Base-by-base conservation (phyloP, 768 basidiomycete genomes). In the Pleurotus tuber-regium region DNA sequence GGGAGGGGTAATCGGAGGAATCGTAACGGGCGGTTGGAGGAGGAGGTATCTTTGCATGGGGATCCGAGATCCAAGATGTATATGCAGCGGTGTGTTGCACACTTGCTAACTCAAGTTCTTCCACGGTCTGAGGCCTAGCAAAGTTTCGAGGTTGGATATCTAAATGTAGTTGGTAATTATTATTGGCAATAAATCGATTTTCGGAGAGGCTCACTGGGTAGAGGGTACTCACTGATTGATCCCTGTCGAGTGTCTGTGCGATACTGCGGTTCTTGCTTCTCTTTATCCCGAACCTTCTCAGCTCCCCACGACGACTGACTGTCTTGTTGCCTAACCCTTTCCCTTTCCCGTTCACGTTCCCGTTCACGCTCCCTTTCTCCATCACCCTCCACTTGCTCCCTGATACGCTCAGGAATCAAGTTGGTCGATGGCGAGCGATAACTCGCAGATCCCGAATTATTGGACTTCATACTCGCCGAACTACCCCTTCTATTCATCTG, bases 381-480 rank as follows among this genome's bases (percentile, higher is more conserved):
- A 12, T 43, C 58, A 48, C 38, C 55, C 61, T 21, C 54, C 49
- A 36, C 50, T 54, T 33, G 60, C 66, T 52, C 69, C 65, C 10
- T 56, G 57, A 30, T 48, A 31, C 66, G 60, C 53, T 79, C 70
- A 11, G 68, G 62, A 48, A 75, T 71, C 14, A 70, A 68, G 42
- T 72, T 71, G 21, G 69, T 57, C 11, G 71, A 70, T 0, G 73
- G 62, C 1, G 73, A 66, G 10, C 77, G 76, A 44, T 70, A 70
- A 8, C 68, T 63, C 11, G 62, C 66, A 18, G 71, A 71, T 18
- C 76, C 72, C 28, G 65, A 68, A 23, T 48, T 48, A 23, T 48
- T 48, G 8, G 78, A 78, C n/a, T 70, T 69, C 18, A 71, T 73
- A 54, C 81, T 80, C 10, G 79, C 70, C 4, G 66, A 73, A 54